These are phyloP conservation scores for Fusarium solani-melongenae DNA, from an alignment of 2,329 filamentous ascomycete species.

Conservation along the genomic window DNA sequence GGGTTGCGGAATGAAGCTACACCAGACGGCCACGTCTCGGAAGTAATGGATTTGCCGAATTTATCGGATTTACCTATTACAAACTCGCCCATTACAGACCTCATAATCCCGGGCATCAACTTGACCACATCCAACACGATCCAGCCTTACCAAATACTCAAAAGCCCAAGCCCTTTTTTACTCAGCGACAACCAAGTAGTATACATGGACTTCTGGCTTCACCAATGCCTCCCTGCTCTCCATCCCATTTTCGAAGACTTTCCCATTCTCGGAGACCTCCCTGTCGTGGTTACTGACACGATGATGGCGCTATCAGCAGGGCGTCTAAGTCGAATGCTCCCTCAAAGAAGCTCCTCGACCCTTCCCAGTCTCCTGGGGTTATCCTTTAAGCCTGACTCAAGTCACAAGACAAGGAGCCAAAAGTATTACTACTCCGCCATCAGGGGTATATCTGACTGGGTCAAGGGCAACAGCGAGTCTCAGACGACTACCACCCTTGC, in stretches of 20 bases:
- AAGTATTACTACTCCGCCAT: slow-evolving; percentile 17
- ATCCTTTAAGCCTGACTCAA: slow-evolving; percentile 1
- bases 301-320: slow-evolving; percentile 18
- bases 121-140: not conserved
- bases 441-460: not conserved
- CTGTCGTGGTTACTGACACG: not conserved
- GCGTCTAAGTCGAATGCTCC: slow-evolving; percentile 11
- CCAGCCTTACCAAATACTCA: not conserved
- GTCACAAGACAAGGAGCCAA: slow-evolving; percentile 5
- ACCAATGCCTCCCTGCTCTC: slow-evolving; percentile 10
- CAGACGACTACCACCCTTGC: slow-evolving; percentile 1
- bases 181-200: not conserved
- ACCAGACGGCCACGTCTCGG: not conserved
- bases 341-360: not conserved
- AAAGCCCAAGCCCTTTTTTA: not conserved
- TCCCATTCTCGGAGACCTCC: not conserved
- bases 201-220: slow-evolving; percentile 16
- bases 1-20: not conserved
- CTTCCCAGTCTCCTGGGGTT: not conserved
- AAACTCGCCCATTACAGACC: not conserved
- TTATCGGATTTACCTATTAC: not conserved
- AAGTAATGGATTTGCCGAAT: not conserved
- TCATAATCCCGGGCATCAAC: not conserved
- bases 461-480: not conserved
- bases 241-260: slow-evolving; percentile 8